phyloP scores from a whole-genome alignment of 352 stramenopile species.

The Phytophthora tentaculata region DNA sequence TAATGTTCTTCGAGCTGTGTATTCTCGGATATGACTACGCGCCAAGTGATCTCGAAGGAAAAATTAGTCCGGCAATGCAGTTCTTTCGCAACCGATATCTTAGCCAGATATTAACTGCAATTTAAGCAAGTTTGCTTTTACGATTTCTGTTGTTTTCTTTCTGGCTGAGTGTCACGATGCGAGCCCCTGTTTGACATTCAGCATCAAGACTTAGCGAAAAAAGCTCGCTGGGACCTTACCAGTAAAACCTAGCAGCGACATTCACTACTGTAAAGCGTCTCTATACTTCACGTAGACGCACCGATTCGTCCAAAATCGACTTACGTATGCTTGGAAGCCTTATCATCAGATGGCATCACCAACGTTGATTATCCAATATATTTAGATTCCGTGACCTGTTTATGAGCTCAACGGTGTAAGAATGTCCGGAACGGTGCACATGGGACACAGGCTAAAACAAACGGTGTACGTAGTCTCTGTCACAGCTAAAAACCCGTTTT shows the following conservation, averaged over 20 bases:
- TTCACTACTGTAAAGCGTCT: neutral
- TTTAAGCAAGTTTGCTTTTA: slow-evolving; percentile 6
- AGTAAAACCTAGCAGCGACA: neutral
- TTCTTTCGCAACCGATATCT: slow-evolving; percentile 18
- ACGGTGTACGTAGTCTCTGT: no score
- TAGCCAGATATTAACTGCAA: slow-evolving; percentile 10
- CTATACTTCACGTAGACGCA: neutral
- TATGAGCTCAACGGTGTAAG: neutral
- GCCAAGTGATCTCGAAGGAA: neutral
- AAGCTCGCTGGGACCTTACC: neutral
- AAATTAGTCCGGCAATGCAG: slow-evolving; percentile 18
- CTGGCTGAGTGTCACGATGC: neutral
- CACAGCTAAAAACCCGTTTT: no score
- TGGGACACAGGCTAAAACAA: neutral
- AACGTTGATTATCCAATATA: neutral
- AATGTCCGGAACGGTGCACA: neutral
- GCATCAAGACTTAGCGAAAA: neutral
- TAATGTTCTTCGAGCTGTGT: slow-evolving; percentile 14
- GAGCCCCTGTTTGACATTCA: neutral
- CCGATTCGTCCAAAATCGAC: neutral
- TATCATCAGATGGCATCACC: neutral
- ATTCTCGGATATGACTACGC: neutral
- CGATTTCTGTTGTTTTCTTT: neutral
- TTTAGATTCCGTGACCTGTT: neutral
- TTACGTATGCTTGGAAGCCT: neutral